Base-by-base conservation (phyloP, 495 filamentous ascomycete species). In the Penicilliopsis zonata region DNA sequence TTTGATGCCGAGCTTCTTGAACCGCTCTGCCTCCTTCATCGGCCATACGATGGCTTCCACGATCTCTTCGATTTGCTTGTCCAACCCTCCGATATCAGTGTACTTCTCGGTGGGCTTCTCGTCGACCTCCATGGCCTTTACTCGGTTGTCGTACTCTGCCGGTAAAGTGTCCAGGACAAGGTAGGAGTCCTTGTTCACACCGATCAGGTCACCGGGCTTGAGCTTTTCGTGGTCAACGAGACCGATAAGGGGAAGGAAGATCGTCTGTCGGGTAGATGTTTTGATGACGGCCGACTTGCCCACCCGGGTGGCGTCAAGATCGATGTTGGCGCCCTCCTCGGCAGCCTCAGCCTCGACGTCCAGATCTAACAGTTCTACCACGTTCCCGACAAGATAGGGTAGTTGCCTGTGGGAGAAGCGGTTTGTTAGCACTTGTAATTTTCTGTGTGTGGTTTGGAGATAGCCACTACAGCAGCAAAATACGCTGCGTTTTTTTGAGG, bases 21-120 rank as follows among this genome's bases (percentile, higher is more conserved):
- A 99, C 29, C 85, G 72, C 46, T 96, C 92, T 4, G 90, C 86
- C 65, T 96, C 86, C 71, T 96, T 94, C 90, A 99, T 99, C 5
- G 90, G 90, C 92, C 85, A 94, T 30, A 99, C 90, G 17, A 99
- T 88, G 35, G 90, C 90, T 58, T 99, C 90, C n/a, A 99, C 85
- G 24, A 99, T 77, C 63, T 99, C 90, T 53, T 94, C 92, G 52
- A 99, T 99, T 67, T 99, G 90, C 63, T 99, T 99, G 60, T 94
- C 86, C 47, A 99, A 63, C 20, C 90, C 90, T 55, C 90, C 90
- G 13, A 99, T 92, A 67, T 99, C 90, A 40, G 74, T 85, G 65
- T 99, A 99, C 67, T 96, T 94, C 64, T 99, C 90, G 21, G 86
- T 94, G 13, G 90, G 90, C 71, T 99, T 99, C 72, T 99, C 90